These are phyloP conservation scores for Sclerotinia glacialis DNA, from an alignment of 2,329 filamentous ascomycete genomes.

Conservation along the genomic window DNA sequence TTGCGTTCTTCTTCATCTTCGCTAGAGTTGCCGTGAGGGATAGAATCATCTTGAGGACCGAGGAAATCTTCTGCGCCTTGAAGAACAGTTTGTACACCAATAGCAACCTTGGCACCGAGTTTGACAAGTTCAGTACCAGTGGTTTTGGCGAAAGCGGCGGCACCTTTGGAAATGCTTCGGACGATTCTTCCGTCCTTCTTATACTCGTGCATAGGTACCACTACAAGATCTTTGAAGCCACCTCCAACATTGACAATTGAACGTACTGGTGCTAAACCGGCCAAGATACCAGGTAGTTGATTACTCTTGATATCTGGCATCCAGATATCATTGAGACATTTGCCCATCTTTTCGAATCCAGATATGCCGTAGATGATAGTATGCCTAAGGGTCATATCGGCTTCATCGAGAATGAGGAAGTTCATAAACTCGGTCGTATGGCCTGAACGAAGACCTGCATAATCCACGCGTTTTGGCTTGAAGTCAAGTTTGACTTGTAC, in stretches of 20 bases:
- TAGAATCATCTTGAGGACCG: slow-evolving; percentile 41
- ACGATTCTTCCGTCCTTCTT: slow-evolving; percentile 90
- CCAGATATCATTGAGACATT: slow-evolving; percentile 94
- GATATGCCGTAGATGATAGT: slow-evolving; percentile 89
- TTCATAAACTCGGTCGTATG: slow-evolving; percentile 99
- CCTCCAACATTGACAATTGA: slow-evolving; percentile 88
- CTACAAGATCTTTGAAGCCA: slow-evolving; percentile 80
- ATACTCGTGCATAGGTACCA: slow-evolving; percentile 89
- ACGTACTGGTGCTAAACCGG: slow-evolving; percentile 84
- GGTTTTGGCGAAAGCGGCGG: slow-evolving; percentile 83
- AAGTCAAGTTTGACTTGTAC: slow-evolving; percentile 88
- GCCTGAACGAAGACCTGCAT: slow-evolving; percentile 85
- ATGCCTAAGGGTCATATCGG: slow-evolving; percentile 80
- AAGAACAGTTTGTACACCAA: slow-evolving; percentile 90
- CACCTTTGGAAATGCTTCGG: slow-evolving; percentile 87
- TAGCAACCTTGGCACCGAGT: slow-evolving; percentile 87
- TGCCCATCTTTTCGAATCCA: slow-evolving; percentile 85
- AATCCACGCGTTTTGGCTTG: slow-evolving; percentile 97
- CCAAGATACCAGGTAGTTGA: slow-evolving; percentile 84
- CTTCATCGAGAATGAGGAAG: slow-evolving; percentile 86
- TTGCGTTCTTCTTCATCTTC: slow-evolving; percentile 69
- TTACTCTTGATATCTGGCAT: slow-evolving; percentile 87
- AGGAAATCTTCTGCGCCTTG: slow-evolving; percentile 85
- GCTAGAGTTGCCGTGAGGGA: slow-evolving; percentile 49
- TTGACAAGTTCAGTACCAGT: slow-evolving; percentile 94